Evolutionary conservation across 140 eudicot genomes (phyloP).

Genomic region (Stevia rebaudiana): DNA sequence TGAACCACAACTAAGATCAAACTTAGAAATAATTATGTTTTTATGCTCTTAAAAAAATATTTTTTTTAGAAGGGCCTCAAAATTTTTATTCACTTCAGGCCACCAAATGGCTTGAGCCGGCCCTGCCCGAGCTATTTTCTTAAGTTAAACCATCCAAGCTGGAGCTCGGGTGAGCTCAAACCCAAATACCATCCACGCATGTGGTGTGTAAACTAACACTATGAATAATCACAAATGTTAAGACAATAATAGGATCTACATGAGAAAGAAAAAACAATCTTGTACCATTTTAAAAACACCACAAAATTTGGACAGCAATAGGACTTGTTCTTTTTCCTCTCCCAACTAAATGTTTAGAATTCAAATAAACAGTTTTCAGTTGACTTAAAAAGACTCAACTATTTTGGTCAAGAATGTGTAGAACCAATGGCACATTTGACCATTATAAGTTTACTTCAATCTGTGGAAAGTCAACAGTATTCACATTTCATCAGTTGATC

Average conservation of each 20-base stretch:
- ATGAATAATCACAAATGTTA: background rate
- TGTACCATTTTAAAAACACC: constrained; percentile 26
- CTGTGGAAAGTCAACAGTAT: constrained; percentile 20
- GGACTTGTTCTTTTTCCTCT: background rate
- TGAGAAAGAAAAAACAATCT: background rate
- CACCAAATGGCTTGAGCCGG: no score
- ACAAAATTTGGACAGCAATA: constrained; percentile 24
- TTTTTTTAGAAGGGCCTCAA: no score
- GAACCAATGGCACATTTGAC: constrained; percentile 9
- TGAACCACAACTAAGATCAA: no score
- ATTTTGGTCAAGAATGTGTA: constrained; percentile 11
- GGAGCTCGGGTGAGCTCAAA: no score
- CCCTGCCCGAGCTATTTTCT: no score
- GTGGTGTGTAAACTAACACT: no score
- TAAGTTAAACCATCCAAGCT: no score
- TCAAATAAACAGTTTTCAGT: constrained; percentile 15
- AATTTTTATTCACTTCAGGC: no score
- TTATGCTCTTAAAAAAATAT: no score
- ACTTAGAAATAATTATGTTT: no score
- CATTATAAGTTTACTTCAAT: constrained; percentile 17
- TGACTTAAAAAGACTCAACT: constrained; percentile 16
- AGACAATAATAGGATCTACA: background rate
- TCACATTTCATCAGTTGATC: constrained; percentile 9
- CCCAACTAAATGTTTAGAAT: constrained; percentile 9
- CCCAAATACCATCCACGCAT: no score